Base-by-base conservation (phyloP, 257 asterid genomes). In the Craterostigma plantagineum region DNA sequence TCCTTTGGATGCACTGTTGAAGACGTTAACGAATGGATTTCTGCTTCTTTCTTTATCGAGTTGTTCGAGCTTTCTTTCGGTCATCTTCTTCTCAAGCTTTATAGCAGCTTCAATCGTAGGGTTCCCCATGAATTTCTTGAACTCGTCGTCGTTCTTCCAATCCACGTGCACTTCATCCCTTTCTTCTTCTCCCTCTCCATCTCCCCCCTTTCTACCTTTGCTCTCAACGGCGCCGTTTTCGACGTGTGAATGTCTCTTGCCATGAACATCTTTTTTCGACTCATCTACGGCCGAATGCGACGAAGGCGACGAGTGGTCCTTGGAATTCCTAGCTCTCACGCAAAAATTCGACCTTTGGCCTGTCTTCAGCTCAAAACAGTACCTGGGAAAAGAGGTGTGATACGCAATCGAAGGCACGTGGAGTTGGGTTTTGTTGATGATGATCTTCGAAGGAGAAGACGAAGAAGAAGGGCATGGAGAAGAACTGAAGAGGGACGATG, bases 61-160 rank as follows among this genome's bases (percentile, higher is more conserved):
- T 63, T 77, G 77, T 56, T 75, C 76, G 17, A 85, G 91, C 65
- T 64, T 72, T 68, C 83, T 66, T 51, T 85, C 96, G 42, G 96
- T 71, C 68, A 74, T 77, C 58, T 73, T 85, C 76, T 85, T 85
- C 73, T 81, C 96, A 4, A 85, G 92, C 81, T 85, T 81, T 58
- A 81, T 81, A 34, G 94, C 96, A 52, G 96, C 92, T 61, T 85
- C 96, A 59, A 85, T 81, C 7, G 96, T 77, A 39, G 94, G 96
- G 56, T 85, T 85, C 4, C 96, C 96, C 96, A 85, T 81, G 59
- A 85, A 81, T 30, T 70, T 75, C 74, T 80, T 85, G 76, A 85
- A 85, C 63, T 77, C 94, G 44, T 81, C 83, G 10, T 81, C 96
- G 30, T 41, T 64, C 36, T 85, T 85, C 96, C 96, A 85, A 52